Evolutionary conservation across 805 yeast species (phyloP).

Genomic region (Hanseniaspora lindneri): DNA sequence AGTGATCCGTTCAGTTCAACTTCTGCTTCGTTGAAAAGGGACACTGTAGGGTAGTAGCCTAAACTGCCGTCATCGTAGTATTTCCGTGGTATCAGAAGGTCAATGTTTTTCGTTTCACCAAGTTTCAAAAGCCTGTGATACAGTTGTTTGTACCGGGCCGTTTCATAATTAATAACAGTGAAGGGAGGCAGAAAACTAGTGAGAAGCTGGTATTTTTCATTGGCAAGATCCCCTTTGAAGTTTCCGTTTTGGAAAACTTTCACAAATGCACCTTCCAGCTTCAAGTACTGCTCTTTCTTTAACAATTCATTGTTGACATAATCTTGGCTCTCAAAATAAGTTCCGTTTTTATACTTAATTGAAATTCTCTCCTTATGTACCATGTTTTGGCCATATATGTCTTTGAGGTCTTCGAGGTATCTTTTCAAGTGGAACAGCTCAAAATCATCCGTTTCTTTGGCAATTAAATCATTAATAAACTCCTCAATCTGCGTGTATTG

Average conservation of each 20-base stretch:
- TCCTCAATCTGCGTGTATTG: conserved; percentile 36
- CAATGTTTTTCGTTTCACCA: conserved; percentile 4
- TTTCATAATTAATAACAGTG: conserved; percentile 31
- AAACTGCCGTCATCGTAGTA: conserved; percentile 65
- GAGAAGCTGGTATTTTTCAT: conserved; percentile 60
- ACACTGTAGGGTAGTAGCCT: conserved; percentile 86
- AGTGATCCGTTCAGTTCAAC: conserved; percentile 59
- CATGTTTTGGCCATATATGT: conserved; percentile 1
- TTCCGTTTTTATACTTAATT: conserved; percentile 60
- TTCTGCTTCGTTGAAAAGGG: conserved; percentile 68
- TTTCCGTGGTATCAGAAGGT: conserved; percentile 26
- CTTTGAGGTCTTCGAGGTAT: conserved; percentile 19
- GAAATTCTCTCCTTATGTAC: conserved; percentile 61
- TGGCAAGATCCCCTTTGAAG: conserved; percentile 50
- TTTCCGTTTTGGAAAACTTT: conserved; percentile 69
- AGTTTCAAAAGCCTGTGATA: neutral
- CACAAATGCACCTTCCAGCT: conserved; percentile 37
- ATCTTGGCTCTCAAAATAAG: conserved; percentile 78
- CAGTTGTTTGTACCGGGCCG: conserved; percentile 26
- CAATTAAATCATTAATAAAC: conserved; percentile 29
- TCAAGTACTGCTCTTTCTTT: conserved; percentile 20
- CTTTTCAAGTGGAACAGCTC: conserved; percentile 20
- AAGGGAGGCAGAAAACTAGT: conserved; percentile 55
- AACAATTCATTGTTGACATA: conserved; percentile 23
- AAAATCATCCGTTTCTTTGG: conserved; percentile 13